A percentile compares a stretch with the other conserved stretches of the same genome.
phyloP scores from a whole-genome alignment of 306 rosid species.

The Argentina anserina region DNA sequence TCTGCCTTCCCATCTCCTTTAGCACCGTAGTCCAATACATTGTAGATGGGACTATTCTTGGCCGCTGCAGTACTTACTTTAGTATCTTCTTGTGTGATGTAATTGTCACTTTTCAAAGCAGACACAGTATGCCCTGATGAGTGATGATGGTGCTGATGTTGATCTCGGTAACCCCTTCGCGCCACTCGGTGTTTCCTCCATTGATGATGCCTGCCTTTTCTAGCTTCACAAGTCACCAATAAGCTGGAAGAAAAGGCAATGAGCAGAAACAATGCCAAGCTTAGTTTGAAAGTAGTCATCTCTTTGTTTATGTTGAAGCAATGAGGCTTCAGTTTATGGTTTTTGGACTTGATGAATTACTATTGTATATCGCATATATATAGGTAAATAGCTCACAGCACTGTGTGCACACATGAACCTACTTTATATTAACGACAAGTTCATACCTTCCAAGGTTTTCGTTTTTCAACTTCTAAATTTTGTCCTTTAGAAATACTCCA shows the following conservation, averaged over 20 bases:
- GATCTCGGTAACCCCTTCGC: neutral
- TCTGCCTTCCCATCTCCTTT: slow-evolving; percentile 76
- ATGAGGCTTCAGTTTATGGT: neutral
- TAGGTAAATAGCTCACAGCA: slow-evolving; percentile 10
- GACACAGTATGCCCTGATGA: neutral
- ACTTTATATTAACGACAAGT: slow-evolving; percentile 24
- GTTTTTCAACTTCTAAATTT: neutral
- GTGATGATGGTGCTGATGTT: neutral
- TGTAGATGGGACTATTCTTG: slow-evolving; percentile 30
- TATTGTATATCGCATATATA: slow-evolving; percentile 12
- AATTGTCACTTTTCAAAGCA: neutral
- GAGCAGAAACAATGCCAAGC: slow-evolving; percentile 29
- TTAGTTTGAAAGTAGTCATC: slow-evolving; percentile 29
- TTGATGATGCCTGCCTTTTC: slow-evolving; percentile 21
- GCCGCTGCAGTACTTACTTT: neutral
- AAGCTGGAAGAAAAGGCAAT: slow-evolving; percentile 26
- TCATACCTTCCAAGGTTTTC: neutral
- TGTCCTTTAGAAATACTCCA: neutral
- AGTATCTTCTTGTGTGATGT: neutral
- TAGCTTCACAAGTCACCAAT: slow-evolving; percentile 39
- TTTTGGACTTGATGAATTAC: neutral
- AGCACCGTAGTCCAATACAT: slow-evolving; percentile 66
- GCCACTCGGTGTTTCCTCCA: slow-evolving; percentile 37
- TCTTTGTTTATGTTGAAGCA: neutral
- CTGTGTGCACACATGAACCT: slow-evolving; percentile 47